Percentiles rank a stretch among this genome's conserved stretches.
Conservation (phyloP, 108 stramenopile species). For the Epithemia pelagica region DNA sequence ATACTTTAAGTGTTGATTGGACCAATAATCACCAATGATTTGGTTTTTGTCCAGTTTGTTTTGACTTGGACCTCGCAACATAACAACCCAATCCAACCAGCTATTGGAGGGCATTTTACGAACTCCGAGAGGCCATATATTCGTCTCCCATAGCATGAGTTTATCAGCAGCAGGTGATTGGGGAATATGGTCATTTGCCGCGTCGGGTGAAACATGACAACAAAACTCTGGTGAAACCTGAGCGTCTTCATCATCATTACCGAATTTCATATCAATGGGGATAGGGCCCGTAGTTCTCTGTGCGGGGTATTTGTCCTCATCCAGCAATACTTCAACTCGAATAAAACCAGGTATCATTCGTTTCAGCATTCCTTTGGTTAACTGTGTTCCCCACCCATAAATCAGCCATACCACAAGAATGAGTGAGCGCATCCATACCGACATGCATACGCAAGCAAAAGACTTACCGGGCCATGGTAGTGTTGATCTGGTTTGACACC, state of each 20-base stretch:
- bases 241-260: slow-evolving; percentile 11
- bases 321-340: slow-evolving; percentile 62
- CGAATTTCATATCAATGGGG: slow-evolving; percentile 23
- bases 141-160: slow-evolving; percentile 52
- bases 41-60: slow-evolving; percentile 13
- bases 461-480: not conserved
- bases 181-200: slow-evolving; percentile 24
- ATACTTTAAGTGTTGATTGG: slow-evolving; percentile 25
- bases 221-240: slow-evolving; percentile 40
- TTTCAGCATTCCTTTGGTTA: slow-evolving; percentile 51
- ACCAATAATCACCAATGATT: slow-evolving; percentile 51
- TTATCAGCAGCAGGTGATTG: slow-evolving; percentile 34
- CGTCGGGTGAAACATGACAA: slow-evolving; percentile 35
- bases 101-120: slow-evolving; percentile 44
- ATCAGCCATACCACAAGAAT: slow-evolving; percentile 29
- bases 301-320: slow-evolving; percentile 25
- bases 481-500: not conserved
- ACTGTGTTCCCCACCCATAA: too few species aligned
- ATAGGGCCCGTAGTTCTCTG: slow-evolving; percentile 47
- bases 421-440: slow-evolving; percentile 16
- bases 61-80: slow-evolving; percentile 38
- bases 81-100: slow-evolving; percentile 33
- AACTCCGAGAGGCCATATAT: slow-evolving; percentile 57
- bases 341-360: slow-evolving; percentile 66
- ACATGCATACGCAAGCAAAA: too few species aligned